phyloP scores from a whole-genome alignment of 345 rosid genomes.

The Bruguiera sexangula region DNA sequence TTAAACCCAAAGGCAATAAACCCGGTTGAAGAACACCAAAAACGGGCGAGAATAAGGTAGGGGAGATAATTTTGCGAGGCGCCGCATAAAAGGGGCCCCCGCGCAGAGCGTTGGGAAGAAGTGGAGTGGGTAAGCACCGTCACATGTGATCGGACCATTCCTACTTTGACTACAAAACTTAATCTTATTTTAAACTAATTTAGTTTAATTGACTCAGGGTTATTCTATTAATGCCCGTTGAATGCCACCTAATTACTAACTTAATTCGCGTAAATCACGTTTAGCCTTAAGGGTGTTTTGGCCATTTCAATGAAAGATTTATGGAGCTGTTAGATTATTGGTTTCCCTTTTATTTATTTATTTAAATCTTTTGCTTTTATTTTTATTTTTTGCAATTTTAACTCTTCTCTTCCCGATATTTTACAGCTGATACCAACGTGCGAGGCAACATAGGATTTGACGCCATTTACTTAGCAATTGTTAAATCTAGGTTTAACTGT shows the following conservation, averaged over 20 bases:
- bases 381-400: not conserved
- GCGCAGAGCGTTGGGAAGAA: too few relatives aligned
- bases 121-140: not conserved
- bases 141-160: conserved; percentile 45
- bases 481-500: too few relatives aligned
- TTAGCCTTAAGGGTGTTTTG: not conserved
- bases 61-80: too few relatives aligned
- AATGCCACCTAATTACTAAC: conserved; percentile 13
- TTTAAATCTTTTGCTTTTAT: not conserved
- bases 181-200: not conserved
- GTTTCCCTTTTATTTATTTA: too few relatives aligned
- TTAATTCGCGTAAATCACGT: not conserved
- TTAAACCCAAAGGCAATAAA: too few relatives aligned
- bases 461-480: conserved; percentile 7
- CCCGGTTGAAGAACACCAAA: too few relatives aligned
- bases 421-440: conserved; percentile 36
- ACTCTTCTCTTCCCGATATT: not conserved
- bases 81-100: too few relatives aligned
- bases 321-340: conserved; percentile 16
- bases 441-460: conserved; percentile 30
- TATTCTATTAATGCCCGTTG: conserved; percentile 7
- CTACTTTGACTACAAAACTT: conserved; percentile 33
- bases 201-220: not conserved
- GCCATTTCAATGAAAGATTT: conserved; percentile 12
- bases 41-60: too few relatives aligned